Conservation (phyloP, 2,329 filamentous ascomycete genomes). For the Periglandula ipomoeae region DNA sequence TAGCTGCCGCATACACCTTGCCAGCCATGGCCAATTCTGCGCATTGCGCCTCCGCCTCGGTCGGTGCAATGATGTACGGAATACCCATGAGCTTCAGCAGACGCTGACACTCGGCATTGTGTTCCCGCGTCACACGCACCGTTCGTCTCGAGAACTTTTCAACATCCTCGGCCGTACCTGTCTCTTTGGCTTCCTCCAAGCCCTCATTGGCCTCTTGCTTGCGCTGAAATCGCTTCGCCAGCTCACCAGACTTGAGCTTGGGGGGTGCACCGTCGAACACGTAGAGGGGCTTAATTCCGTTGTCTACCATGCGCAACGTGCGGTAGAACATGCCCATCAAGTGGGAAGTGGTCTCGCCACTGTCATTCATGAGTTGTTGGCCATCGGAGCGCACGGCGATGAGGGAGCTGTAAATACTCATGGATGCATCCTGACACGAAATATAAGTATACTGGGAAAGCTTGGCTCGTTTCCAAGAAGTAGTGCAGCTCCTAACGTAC, state of each 20-base stretch:
- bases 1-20: conserved; percentile 94
- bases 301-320: conserved; percentile 94
- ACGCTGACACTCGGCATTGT: conserved; percentile 89
- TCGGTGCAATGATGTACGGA: conserved; percentile 89
- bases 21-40: conserved; percentile 80
- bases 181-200: conserved; percentile 93
- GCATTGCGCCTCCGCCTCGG: conserved; percentile 95
- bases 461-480: background rate
- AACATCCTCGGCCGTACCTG: conserved; percentile 90
- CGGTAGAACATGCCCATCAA: conserved; percentile 99
- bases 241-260: conserved; percentile 93
- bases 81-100: conserved; percentile 93
- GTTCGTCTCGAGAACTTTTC: conserved; percentile 95
- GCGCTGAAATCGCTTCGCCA: conserved; percentile 91
- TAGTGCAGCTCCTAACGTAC: conserved; percentile 41
- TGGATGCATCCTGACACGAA: conserved; percentile 48
- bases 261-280: conserved; percentile 96
- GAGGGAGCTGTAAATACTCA: conserved; percentile 98
- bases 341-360: conserved; percentile 93
- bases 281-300: conserved; percentile 96
- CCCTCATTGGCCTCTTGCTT: conserved; percentile 87
- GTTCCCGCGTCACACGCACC: conserved; percentile 89
- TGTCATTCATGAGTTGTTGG: conserved; percentile 91
- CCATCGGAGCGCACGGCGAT: conserved; percentile 95
- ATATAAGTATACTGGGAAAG: background rate